These are phyloP conservation scores for Tolypocladium endophyticum DNA, from an alignment of 2,329 filamentous ascomycete species.

Conservation along the genomic window DNA sequence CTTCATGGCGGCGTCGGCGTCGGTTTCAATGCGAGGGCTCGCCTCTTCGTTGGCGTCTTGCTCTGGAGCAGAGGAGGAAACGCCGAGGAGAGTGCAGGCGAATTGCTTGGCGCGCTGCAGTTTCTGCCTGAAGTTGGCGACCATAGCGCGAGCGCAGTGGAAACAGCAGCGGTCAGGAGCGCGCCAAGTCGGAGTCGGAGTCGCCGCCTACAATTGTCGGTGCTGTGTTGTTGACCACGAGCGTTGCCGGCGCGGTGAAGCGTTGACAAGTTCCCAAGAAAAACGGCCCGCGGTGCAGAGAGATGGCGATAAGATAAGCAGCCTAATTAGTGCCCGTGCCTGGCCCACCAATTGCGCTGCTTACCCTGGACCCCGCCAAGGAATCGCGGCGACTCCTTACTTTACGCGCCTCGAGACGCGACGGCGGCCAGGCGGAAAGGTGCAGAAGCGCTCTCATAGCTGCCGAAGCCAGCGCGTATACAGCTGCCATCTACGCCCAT, in stretches of 20 bases:
- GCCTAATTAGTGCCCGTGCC: too few relatives aligned
- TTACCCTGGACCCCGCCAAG: background rate
- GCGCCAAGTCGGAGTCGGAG: background rate
- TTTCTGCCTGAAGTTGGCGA: slow-evolving; percentile 6
- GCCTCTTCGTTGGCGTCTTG: background rate
- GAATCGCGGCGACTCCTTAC: background rate
- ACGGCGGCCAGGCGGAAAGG: background rate
- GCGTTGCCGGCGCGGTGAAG: background rate
- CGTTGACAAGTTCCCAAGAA: background rate
- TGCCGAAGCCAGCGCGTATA: background rate
- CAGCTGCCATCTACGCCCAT: background rate
- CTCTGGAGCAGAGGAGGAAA: background rate
- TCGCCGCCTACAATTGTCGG: background rate
- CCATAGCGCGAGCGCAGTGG: slow-evolving; percentile 3
- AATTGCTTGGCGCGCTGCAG: slow-evolving; percentile 9
- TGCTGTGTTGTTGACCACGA: background rate
- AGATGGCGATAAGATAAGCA: background rate
- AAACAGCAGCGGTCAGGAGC: background rate
- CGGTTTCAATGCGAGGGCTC: background rate
- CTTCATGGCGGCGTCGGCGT: slow-evolving; percentile 5
- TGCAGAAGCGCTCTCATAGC: background rate
- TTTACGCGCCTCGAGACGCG: background rate
- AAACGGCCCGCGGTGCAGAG: background rate
- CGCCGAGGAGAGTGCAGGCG: slow-evolving; percentile 6
- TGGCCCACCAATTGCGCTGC: background rate